Evolutionary conservation across 2,329 filamentous ascomycete genomes (phyloP), one percentile per base, ranked within the genome.

Genomic region (Thelonectria blattea): DNA sequence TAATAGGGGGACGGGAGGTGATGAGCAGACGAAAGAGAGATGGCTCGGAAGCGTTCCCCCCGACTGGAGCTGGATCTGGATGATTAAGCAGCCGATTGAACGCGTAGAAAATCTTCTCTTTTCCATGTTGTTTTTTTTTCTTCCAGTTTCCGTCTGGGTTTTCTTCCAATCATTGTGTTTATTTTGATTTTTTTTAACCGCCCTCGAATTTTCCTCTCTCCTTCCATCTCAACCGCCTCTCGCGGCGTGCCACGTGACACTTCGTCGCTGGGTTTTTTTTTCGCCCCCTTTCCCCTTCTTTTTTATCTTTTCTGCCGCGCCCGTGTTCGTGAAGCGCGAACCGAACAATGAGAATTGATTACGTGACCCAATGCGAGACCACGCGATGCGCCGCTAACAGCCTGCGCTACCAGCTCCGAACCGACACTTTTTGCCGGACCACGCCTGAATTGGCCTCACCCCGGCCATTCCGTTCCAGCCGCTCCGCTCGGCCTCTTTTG

Each of bases 401-500:
- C 22, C 30, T 50, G 51, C 18, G 27, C 10, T 37, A 27, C 51
- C 14, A 37, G 34, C 34, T 37, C 34, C 34, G 12, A 37, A 37
- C 34, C n/a, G 51, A 30, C 51, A 24, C 22, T 24, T 30, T n/a
- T 30, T 20, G 34, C 27, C 52, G 45, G 34, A n/a, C 32, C 45
- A 32, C 12, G 34, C 27, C 43, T 41, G 27, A 30, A 30, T 7
- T 7, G 27, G 27, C 27, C 5, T 7, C 5, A 10, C 10, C 39
- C 47, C 27, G 54, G 39, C 32, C 50, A 53, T 63, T 66, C 64
- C 65, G 56, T 60, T 54, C 51, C 37, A 53, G 54, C 41, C 50
- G 8, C 47, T 48, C 48, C 32, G 30, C 12, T 17, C 52, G 15
- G 39, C 51, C 5, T 45, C 39, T 52, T 6, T 24, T 24, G 3